Conservation (phyloP, 805 yeast genomes). For the Naumovozyma baii region DNA sequence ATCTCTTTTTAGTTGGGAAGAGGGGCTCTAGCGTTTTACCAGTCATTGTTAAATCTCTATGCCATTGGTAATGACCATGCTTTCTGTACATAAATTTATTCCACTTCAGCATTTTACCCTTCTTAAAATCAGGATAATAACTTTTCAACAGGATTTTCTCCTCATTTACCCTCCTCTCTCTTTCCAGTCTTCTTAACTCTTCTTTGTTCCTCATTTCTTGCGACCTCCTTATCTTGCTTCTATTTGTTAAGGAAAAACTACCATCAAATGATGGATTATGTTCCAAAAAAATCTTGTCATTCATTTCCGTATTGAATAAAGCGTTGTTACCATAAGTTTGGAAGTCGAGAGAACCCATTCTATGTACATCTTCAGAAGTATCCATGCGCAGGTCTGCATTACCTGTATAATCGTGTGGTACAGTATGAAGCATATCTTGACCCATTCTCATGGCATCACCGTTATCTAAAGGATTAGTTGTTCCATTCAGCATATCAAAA, state of each 20-base stretch:
- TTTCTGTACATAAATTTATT: slow-evolving; percentile 44
- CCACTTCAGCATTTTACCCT: slow-evolving; percentile 43
- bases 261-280: slow-evolving; percentile 13
- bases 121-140: slow-evolving; percentile 46
- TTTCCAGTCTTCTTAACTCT: neutral
- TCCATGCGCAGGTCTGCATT: neutral
- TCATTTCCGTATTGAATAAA: slow-evolving; percentile 24
- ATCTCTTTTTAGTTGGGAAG: slow-evolving; percentile 43
- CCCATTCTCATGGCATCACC: slow-evolving; percentile 3
- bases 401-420: no score
- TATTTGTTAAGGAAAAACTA: slow-evolving; percentile 2
- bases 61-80: slow-evolving; percentile 41
- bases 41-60: slow-evolving; percentile 8
- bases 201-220: slow-evolving; percentile 2
- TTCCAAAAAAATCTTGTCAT: slow-evolving; percentile 12
- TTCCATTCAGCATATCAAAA: neutral
- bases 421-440: no score
- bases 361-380: no score
- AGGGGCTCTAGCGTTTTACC: slow-evolving; percentile 19
- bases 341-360: slow-evolving; percentile 7
- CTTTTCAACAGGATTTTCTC: slow-evolving; percentile 33
- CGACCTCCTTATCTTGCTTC: slow-evolving; percentile 2
- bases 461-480: neutral
- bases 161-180: slow-evolving; percentile 21
- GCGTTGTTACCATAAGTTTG: slow-evolving; percentile 25